These are phyloP conservation scores for Dianthus caryophyllus DNA, from an alignment of 148 eudicot species.

Conservation along the genomic window DNA sequence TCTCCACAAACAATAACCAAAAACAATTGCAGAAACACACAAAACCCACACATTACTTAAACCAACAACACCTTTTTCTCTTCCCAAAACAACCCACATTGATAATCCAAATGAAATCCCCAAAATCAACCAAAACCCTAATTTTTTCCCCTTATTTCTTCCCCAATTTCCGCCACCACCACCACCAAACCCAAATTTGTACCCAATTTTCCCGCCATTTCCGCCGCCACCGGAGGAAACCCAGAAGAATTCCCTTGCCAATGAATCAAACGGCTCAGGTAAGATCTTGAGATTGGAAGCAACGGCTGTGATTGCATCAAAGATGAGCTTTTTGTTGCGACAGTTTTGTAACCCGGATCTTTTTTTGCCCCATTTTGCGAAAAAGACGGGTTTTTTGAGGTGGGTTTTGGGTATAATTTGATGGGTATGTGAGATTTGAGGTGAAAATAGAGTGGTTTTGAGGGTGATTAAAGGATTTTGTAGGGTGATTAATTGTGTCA, in stretches of 20 bases:
- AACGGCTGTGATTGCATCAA: constrained; percentile 40
- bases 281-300: constrained; percentile 51
- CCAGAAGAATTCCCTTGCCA: constrained; percentile 34
- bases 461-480: constrained; percentile 15
- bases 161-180: constrained; percentile 44
- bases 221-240: constrained; percentile 42
- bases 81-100: constrained; percentile 38
- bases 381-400: constrained; percentile 24
- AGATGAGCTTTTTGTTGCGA: constrained; percentile 24
- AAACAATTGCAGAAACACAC: constrained; percentile 25
- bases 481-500: constrained; percentile 17
- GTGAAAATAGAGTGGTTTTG: constrained; percentile 1
- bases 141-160: constrained; percentile 23
- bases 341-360: constrained; percentile 40
- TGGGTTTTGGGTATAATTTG: constrained; percentile 25
- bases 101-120: constrained; percentile 30
- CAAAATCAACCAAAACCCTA: constrained; percentile 44
- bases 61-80: constrained; percentile 29
- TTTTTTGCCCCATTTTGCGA: constrained; percentile 40
- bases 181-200: constrained; percentile 38
- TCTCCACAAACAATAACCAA: constrained; percentile 35
- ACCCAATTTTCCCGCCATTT: constrained; percentile 47
- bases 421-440: constrained; percentile 17
- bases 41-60: constrained; percentile 28
- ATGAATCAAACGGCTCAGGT: constrained; percentile 58